Base-by-base conservation (phyloP, 805 yeast genomes). In the Kodamaea jinghongensis region DNA sequence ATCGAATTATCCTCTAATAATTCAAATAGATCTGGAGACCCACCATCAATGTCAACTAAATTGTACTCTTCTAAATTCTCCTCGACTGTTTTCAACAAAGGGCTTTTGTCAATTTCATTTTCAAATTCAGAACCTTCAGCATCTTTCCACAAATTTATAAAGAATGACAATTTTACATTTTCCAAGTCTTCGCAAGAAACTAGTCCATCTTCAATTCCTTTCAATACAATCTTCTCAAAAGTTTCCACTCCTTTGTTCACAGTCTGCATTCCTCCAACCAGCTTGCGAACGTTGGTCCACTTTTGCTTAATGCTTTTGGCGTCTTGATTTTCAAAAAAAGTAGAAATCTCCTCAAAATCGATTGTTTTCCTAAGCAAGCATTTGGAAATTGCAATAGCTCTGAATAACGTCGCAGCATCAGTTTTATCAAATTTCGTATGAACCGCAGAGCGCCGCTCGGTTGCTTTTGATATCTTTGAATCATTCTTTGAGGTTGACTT, bases 241-340 rank as follows among this genome's bases (percentile, higher is more conserved):
- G 73, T 73, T 31, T 72, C 75, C 31, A 84, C 66, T 0, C 81
- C 84, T 36, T 73, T 69, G 11, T 63, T 59, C 0, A 93, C 93
- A 28, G 82, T 76, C 6, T 51, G 52, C 3, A 58, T 45, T 6
- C 75, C 73, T 44, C 75, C 70, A 49, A 67, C 52, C 54, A 55
- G 64, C 29, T 77, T 75, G 31, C 86, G 71, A 6, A 85, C 70
- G 13, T 76, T 67, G 1, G 83, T 78, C 96, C 96, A 90, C 43
- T 76, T 80, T 36, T 77, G 75, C 46, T 71, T 73, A 17, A 83
- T 60, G 8, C 70, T 64, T 6, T 70, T 75, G 1, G 74, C 62
- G 17, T 54, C 60, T 25, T 63, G 53, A 12, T 58, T 71, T 4
- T 62, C 68, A 34, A 85, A 74, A 4, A 77, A 55, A 0, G 51